phyloP scores from a whole-genome alignment of 352 stramenopile species.

The Phytophthora sp. region DNA sequence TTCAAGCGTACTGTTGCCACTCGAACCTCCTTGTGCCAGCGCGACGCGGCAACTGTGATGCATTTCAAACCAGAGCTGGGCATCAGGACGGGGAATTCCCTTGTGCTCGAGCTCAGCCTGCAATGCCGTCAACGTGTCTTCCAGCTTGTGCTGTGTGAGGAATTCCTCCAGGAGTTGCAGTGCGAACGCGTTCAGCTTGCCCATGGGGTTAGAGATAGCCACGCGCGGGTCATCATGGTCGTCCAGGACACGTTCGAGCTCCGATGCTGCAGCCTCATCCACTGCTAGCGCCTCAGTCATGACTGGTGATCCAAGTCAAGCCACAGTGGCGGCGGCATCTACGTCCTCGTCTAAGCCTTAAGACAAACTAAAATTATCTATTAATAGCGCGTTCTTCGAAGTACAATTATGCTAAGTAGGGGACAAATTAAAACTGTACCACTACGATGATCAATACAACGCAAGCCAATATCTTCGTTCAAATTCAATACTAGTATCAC shows the following conservation, averaged over 20 bases:
- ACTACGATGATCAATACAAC: constrained; percentile 38
- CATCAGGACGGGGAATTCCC: constrained; percentile 24
- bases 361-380: constrained; percentile 26
- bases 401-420: no score
- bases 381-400: no score
- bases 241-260: constrained; percentile 17
- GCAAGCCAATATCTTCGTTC: no score
- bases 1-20: constrained; percentile 47
- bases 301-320: no score
- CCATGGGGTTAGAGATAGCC: constrained; percentile 7
- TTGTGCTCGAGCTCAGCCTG: constrained; percentile 47
- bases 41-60: constrained; percentile 50
- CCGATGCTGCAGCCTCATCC: neutral
- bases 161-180: constrained; percentile 73
- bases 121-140: constrained; percentile 38
- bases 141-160: constrained; percentile 45
- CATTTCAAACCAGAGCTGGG: constrained; percentile 70
- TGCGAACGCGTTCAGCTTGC: constrained; percentile 47
- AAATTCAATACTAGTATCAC: no score
- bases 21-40: constrained; percentile 31
- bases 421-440: no score
- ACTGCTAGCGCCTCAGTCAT: constrained; percentile 6
- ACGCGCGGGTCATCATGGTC: neutral
- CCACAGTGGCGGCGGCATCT: no score
- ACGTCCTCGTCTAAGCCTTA: no score